Evolutionary conservation across 1,139 yeast genomes (phyloP), one percentile per base, ranked within the genome.

Genomic region (Pichia sp.): DNA sequence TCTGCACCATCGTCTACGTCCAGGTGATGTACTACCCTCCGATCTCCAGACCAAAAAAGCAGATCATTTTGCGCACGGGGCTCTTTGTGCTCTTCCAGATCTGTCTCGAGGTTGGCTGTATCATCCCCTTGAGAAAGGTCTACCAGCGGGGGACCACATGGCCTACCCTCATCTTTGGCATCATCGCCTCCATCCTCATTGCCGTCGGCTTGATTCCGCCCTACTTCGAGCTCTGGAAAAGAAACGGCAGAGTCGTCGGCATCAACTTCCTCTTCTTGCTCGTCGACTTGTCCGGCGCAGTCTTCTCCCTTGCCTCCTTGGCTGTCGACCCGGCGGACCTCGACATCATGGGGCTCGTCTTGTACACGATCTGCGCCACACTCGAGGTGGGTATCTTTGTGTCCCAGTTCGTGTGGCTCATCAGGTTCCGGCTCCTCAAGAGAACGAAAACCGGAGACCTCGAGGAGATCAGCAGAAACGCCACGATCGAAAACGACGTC

Each of bases 11-110:
- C 0, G 76, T 89, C 11, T 89, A 89, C 81, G 72, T 76, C 29
- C 97, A 92, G 69, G 72, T 84, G 2, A 73, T 90, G 55, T 88
- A 86, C 67, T 92, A 92, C 67, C 96, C 96, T 2, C 97, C 97
- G 0, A 73, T 75, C 23, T 62, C 69, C 45, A 61, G 78, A 69
- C 53, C 75, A 1, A 64, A 65, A 31, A 66, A 58, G 56, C 79
- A 74, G 61, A 72, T 85, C 15, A 41, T 73, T 0, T 3, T 72
- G 0, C 63, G 73, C 15, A 72, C 80, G 6, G 67, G 64, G 0
- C 57, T 68, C 0, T 77, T 82, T 58, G 66, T 81, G 1, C 59
- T 73, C 0, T 63, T 79, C 1, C 75, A 82, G 47, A 78, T 82
- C 0, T 95, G 84, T 0, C 64, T 82, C 40, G 93, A 89, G 64